These are phyloP conservation scores for Lojkania enalia DNA, from an alignment of 2,329 filamentous ascomycete genomes.

Conservation along the genomic window DNA sequence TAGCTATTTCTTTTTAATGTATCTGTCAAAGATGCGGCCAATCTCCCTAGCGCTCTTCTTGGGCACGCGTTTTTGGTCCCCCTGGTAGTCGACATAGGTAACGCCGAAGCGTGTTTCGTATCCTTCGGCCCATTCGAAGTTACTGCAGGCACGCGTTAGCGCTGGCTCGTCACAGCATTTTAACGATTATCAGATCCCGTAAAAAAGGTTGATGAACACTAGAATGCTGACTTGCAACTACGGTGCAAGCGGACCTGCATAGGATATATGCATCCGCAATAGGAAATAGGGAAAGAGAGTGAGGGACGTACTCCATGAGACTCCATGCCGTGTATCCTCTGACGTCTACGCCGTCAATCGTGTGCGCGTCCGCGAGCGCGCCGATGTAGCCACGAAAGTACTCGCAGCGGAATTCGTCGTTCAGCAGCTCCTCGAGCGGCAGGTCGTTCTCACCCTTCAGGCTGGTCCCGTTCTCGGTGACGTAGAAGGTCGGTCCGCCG, in stretches of 20 bases:
- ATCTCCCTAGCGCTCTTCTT: slow-evolving; percentile 82
- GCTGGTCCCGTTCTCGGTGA: slow-evolving; percentile 87
- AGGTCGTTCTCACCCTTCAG: slow-evolving; percentile 82
- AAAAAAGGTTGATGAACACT: no score
- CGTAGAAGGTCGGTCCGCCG: slow-evolving; percentile 74
- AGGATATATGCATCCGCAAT: no score
- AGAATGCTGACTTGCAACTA: no score
- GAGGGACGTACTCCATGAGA: slow-evolving; percentile 69
- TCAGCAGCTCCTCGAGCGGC: slow-evolving; percentile 67
- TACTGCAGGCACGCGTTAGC: slow-evolving; percentile 52
- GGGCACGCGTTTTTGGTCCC: slow-evolving; percentile 75
- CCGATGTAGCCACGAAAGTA: slow-evolving; percentile 79
- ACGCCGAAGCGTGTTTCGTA: slow-evolving; percentile 87
- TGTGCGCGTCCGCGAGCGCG: slow-evolving; percentile 73
- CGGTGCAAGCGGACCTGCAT: no score
- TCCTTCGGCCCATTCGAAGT: slow-evolving; percentile 91
- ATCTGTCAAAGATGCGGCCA: slow-evolving; percentile 68
- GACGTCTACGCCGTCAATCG: slow-evolving; percentile 75
- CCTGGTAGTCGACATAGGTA: slow-evolving; percentile 79
- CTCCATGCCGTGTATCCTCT: slow-evolving; percentile 85
- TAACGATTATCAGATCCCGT: no score
- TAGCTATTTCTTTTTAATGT: slow-evolving; percentile 65
- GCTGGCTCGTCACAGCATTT: slow-evolving; percentile 9
- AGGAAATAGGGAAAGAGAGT: slow-evolving; percentile 14
- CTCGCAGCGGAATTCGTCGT: slow-evolving; percentile 79